Base-by-base conservation (phyloP, 345 rosid species). In the Ceriops tagal region DNA sequence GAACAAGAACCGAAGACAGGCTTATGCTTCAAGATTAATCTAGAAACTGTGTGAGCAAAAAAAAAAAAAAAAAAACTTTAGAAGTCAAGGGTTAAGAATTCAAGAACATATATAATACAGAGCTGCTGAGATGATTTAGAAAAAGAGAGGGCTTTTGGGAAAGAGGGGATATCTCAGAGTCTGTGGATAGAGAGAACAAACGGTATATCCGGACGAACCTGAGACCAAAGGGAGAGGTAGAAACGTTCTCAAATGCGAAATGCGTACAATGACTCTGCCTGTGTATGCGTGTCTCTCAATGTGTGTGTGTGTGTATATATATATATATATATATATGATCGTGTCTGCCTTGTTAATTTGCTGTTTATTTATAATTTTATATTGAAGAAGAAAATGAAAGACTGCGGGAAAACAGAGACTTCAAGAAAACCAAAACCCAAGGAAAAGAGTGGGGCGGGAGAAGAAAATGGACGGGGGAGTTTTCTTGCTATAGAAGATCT, bases 401-500 rank as follows among this genome's bases (percentile, higher is more conserved):
- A 39, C 46, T 39, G 46, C 46, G 15, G 13, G 11, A 1, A 9
- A 9, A 10, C 1, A 10, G 8, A 35, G 39, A 35, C 8, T 39
- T 39, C 2, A 9, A 43, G 43, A 55, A 35, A 21, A 20, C 56
- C 8, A 1, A 24, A 24, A 24, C 26, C 26, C 26, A 24, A 24
- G 1, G 26, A 24, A 24, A 24, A 24, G 26, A 24, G 26, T 24
- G 26, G 26, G 26, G 26, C 26, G 26, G 26, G 26, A 24, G 26
- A 24, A 24, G 26, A 24, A 31, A 60, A 13, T 13, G 5, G 37
- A 30, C 5, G 53, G 51, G 24, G 8, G 72, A 35, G 69, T 58
- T 84, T 82, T 73, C 87, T 89, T 87, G 85, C 77, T 61, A 62
- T 58, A 65, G 77, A 89, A 80, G 85, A 79, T 24, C 78, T 78